phyloP scores from a whole-genome alignment of 805 yeast genomes.

The Trichomonascus vanleenenianus region DNA sequence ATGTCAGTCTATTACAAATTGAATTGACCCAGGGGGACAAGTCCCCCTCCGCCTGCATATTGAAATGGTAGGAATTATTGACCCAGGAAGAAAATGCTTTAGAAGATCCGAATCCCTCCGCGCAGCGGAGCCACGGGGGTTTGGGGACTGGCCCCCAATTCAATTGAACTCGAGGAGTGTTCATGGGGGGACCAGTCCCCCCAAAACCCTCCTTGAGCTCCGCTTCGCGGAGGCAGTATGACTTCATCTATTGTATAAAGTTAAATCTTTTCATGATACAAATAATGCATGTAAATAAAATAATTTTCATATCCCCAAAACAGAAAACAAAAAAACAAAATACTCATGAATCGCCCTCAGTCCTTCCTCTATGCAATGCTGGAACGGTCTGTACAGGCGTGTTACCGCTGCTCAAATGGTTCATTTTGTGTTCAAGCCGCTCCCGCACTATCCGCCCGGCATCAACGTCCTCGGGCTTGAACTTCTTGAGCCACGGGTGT shows the following conservation, averaged over 20 bases:
- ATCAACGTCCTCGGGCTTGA: slow-evolving; percentile 36
- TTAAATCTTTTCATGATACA: not conserved
- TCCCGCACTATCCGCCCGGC: slow-evolving; percentile 31
- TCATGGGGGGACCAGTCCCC: too few relatives aligned
- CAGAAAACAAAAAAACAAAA: not conserved
- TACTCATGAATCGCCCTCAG: not conserved
- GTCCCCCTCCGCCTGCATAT: too few relatives aligned
- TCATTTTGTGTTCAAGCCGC: slow-evolving; percentile 5
- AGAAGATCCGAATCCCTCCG: too few relatives aligned
- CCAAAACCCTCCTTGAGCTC: too few relatives aligned
- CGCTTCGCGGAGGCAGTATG: not conserved
- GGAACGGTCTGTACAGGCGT: slow-evolving; percentile 2
- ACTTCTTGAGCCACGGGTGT: slow-evolving; percentile 75
- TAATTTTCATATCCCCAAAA: not conserved
- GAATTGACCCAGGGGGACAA: too few relatives aligned
- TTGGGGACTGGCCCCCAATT: too few relatives aligned
- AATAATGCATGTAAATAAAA: not conserved
- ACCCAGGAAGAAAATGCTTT: too few relatives aligned
- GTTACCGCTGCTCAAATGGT: not conserved
- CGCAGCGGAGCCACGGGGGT: too few relatives aligned
- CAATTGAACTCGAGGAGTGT: too few relatives aligned
- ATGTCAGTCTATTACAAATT: too few relatives aligned
- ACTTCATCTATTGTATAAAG: not conserved
- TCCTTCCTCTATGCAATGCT: slow-evolving; percentile 8
- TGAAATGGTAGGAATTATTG: too few relatives aligned